Conservation (phyloP, 495 filamentous ascomycete species). For the Aspergillus hancockii region DNA sequence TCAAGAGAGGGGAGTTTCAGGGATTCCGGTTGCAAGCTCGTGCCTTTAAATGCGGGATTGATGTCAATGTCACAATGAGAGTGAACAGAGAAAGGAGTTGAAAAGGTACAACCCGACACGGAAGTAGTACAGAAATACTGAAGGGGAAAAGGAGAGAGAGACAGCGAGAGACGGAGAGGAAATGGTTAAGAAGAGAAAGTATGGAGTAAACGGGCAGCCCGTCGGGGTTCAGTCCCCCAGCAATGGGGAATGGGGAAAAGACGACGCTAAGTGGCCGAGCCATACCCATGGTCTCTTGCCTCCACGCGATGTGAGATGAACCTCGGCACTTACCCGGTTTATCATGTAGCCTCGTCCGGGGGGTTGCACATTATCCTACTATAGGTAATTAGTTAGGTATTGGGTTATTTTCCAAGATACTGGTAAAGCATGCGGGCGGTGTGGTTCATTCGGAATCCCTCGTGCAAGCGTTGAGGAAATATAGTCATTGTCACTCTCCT, state of each 20-base stretch:
- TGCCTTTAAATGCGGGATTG: neutral
- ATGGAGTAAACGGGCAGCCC: constrained; percentile 18
- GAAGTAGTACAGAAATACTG: constrained; percentile 7
- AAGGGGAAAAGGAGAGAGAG: constrained; percentile 1
- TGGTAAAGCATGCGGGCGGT: neutral
- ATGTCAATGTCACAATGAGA: neutral
- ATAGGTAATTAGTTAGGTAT: neutral
- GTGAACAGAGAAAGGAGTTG: neutral
- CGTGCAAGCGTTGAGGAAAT: too few species aligned
- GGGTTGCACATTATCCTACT: neutral
- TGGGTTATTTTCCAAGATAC: neutral
- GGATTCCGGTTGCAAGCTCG: neutral
- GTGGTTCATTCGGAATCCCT: neutral
- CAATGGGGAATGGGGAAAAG: constrained; percentile 9
- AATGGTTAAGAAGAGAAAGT: constrained; percentile 9
- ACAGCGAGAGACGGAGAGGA: constrained; percentile 11
- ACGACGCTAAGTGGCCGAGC: constrained; percentile 13
- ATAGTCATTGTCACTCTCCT: too few species aligned
- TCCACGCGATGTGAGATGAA: constrained; percentile 19
- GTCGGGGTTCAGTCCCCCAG: constrained; percentile 21
- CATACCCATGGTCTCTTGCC: constrained; percentile 8
- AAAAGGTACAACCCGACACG: constrained; percentile 1
- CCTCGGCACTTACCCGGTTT: constrained; percentile 28
- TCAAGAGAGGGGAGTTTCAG: neutral
- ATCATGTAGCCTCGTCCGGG: constrained; percentile 1